These are phyloP conservation scores for Colletotrichum melonis DNA, from an alignment of 2,329 filamentous ascomycete genomes.

Conservation along the genomic window DNA sequence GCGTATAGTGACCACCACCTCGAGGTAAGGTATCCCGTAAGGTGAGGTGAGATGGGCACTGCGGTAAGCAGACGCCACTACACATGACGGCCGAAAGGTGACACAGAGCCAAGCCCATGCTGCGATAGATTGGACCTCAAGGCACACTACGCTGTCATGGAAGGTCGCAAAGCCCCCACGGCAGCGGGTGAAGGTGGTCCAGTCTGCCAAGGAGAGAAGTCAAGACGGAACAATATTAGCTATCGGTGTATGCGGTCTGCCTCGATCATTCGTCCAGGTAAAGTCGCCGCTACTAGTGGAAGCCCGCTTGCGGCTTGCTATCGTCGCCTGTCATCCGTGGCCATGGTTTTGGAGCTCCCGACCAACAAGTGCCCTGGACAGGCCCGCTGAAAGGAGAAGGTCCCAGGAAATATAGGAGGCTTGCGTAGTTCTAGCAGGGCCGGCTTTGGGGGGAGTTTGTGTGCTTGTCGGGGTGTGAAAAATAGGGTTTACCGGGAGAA, in stretches of 20 bases:
- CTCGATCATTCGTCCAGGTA: conserved; percentile 1
- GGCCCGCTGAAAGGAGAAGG: not conserved
- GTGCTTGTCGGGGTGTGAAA: conserved; percentile 14
- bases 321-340: conserved; percentile 4
- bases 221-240: not conserved
- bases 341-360: conserved; percentile 9
- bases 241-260: not conserved
- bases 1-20: not conserved
- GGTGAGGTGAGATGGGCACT: conserved; percentile 16
- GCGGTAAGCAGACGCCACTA: conserved; percentile 12
- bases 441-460: not conserved
- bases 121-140: not conserved
- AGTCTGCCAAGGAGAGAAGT: not conserved
- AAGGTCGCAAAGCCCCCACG: conserved; percentile 18
- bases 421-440: not conserved
- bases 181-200: not conserved
- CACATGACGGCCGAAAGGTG: conserved; percentile 24
- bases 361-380: conserved; percentile 2
- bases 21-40: not conserved
- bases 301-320: not conserved
- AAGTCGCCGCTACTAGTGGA: not conserved
- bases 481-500: conserved; percentile 33
- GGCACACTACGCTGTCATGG: not conserved
- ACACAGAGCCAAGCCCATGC: conserved; percentile 31
- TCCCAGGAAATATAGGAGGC: not conserved